Conservation (phyloP, 306 rosid species). For the Adenanthera pavonina region DNA sequence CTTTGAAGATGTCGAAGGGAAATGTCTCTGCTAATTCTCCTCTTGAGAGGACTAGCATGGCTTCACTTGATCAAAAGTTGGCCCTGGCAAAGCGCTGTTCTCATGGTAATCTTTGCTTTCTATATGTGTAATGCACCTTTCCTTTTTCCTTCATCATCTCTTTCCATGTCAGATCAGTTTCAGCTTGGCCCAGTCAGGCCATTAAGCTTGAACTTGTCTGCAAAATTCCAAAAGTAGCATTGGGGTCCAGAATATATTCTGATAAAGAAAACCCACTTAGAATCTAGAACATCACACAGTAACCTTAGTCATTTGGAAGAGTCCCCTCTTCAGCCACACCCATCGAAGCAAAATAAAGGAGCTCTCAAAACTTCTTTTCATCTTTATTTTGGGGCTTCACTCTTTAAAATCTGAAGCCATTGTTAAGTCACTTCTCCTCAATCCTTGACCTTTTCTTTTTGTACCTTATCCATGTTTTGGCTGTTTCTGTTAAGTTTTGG, state of each 20-base stretch:
- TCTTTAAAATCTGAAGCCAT: neutral
- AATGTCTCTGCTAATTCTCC: slow-evolving; percentile 61
- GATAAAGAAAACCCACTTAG: slow-evolving; percentile 10
- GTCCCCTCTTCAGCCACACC: neutral
- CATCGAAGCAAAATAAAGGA: neutral
- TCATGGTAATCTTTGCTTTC: slow-evolving; percentile 51
- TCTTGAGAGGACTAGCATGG: slow-evolving; percentile 56
- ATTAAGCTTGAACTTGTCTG: neutral
- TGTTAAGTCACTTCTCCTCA: neutral
- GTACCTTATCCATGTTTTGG: neutral
- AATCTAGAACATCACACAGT: neutral
- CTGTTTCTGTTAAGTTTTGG: neutral
- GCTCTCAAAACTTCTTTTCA: neutral
- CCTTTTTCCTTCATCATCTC: neutral
- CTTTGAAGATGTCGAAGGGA: slow-evolving; percentile 58
- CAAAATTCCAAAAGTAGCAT: neutral
- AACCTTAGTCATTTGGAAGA: slow-evolving; percentile 30
- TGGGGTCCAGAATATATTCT: neutral
- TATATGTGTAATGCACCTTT: neutral
- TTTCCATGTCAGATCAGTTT: neutral
- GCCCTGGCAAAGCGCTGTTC: slow-evolving; percentile 90
- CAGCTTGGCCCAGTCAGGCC: neutral
- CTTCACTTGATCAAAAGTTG: slow-evolving; percentile 74
- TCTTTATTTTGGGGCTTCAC: neutral
- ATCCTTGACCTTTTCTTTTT: neutral